These are phyloP conservation scores for Flaveria trinervia DNA, from an alignment of 129 eudicot species.

Conservation along the genomic window DNA sequence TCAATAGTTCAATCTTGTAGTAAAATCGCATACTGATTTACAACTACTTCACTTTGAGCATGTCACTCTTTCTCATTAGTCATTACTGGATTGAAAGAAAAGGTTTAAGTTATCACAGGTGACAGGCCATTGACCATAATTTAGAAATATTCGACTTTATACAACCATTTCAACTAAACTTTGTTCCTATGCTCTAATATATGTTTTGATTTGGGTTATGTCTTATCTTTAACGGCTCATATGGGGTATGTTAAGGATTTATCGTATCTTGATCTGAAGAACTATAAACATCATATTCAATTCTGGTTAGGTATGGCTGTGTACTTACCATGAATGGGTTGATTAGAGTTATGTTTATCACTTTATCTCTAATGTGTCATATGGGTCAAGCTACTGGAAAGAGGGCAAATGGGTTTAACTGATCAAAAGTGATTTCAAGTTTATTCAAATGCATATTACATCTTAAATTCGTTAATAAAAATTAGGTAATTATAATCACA, in stretches of 20 bases:
- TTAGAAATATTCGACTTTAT: not conserved
- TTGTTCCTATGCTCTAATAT: not conserved
- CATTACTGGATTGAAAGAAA: no score
- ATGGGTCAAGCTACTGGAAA: not conserved
- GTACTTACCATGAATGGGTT: not conserved
- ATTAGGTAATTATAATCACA: not conserved
- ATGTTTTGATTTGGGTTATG: not conserved
- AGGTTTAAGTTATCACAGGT: no score
- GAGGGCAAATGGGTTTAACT: not conserved
- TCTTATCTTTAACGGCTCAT: not conserved
- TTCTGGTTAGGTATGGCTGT: not conserved
- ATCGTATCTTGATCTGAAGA: not conserved
- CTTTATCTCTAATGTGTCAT: not conserved
- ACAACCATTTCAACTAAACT: not conserved
- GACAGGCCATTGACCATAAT: no score
- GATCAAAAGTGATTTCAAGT: not conserved
- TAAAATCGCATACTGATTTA: not conserved
- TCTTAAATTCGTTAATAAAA: not conserved
- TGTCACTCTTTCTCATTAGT: not conserved
- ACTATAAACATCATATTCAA: not conserved
- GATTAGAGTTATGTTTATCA: not conserved
- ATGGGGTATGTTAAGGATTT: not conserved
- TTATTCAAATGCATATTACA: not conserved
- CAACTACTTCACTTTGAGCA: not conserved
- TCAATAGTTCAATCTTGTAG: not conserved